Percentiles rank a stretch among this genome's conserved stretches.
Evolutionary conservation across 2,329 filamentous ascomycete genomes (phyloP).

Genomic region (Pseudocercospora vitis): DNA sequence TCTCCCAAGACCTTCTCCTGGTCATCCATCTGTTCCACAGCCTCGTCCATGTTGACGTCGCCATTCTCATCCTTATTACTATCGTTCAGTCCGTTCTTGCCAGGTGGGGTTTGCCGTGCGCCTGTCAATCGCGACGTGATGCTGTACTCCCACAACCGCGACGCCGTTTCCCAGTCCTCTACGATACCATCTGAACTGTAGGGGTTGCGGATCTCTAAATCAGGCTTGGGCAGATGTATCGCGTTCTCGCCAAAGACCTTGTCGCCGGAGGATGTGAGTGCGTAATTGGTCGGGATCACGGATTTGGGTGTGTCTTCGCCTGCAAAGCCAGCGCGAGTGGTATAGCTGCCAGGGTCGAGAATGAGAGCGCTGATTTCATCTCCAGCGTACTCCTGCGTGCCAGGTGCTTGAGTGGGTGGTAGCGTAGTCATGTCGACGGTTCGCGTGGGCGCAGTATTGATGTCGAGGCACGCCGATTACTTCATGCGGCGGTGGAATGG

Average conservation of each 20-base stretch:
- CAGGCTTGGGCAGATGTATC: conserved; percentile 71
- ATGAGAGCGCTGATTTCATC: conserved; percentile 98
- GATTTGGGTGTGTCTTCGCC: conserved; percentile 97
- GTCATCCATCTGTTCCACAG: conserved; percentile 60
- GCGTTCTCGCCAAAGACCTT: conserved; percentile 85
- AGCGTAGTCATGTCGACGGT: conserved; percentile 10
- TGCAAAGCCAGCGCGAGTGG: conserved; percentile 90
- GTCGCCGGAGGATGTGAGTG: conserved; percentile 55
- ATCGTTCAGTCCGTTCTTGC: conserved; percentile 76
- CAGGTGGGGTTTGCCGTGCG: conserved; percentile 65
- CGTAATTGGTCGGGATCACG: conserved; percentile 88
- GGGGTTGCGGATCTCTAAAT: conserved; percentile 86
- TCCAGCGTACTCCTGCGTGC: conserved; percentile 54
- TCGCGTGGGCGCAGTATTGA: conserved; percentile 26
- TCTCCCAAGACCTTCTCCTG: conserved; percentile 77
- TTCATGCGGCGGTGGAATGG: conserved; percentile 1
- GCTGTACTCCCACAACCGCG: conserved; percentile 88
- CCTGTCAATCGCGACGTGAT: conserved; percentile 86
- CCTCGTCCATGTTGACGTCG: conserved; percentile 56
- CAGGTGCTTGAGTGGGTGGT: conserved; percentile 39
- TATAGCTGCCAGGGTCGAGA: conserved; percentile 89
- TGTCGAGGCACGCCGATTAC: neutral
- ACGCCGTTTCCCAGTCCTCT: conserved; percentile 92
- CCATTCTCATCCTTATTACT: conserved; percentile 51
- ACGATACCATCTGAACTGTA: conserved; percentile 87